These are phyloP conservation scores for Fusarium sp. DNA, from an alignment of 2,329 filamentous ascomycete species.

Conservation along the genomic window DNA sequence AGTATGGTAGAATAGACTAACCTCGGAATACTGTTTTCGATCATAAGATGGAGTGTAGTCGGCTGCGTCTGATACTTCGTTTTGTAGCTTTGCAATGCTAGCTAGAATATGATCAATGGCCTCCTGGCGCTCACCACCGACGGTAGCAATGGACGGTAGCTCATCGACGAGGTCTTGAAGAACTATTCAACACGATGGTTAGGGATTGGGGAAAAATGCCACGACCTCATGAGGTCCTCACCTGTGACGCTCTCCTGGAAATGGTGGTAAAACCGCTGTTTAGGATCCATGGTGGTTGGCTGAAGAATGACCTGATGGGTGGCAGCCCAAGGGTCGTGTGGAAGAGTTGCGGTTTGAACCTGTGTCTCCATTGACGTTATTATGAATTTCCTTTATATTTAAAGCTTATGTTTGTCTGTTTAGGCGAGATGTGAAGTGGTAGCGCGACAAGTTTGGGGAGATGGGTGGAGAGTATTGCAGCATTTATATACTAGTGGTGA, in stretches of 20 bases:
- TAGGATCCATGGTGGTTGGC: conserved; percentile 59
- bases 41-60: conserved; percentile 90
- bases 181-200: conserved; percentile 61
- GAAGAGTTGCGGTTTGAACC: conserved; percentile 32
- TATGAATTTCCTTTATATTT: conserved; percentile 12
- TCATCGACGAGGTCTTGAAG: conserved; percentile 81
- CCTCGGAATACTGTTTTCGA: conserved; percentile 86
- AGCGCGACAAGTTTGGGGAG: neutral
- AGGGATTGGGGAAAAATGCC: conserved; percentile 2
- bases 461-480: neutral
- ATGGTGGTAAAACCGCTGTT: conserved; percentile 86
- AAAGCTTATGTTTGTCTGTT: conserved; percentile 1
- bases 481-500: conserved; percentile 17
- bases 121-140: conserved; percentile 81
- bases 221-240: conserved; percentile 56
- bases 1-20: conserved; percentile 52
- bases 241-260: conserved; percentile 82
- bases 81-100: conserved; percentile 83
- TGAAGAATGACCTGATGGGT: conserved; percentile 45
- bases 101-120: conserved; percentile 85
- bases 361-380: conserved; percentile 48
- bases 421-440: conserved; percentile 2
- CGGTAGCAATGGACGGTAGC: conserved; percentile 71
- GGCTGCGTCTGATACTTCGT: conserved; percentile 86
- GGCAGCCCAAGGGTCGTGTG: conserved; percentile 43